A percentile compares a stretch with the other conserved stretches of the same genome.
phyloP scores from a whole-genome alignment of 371 early-diverging fungal species.

The Mucor saturninus region DNA sequence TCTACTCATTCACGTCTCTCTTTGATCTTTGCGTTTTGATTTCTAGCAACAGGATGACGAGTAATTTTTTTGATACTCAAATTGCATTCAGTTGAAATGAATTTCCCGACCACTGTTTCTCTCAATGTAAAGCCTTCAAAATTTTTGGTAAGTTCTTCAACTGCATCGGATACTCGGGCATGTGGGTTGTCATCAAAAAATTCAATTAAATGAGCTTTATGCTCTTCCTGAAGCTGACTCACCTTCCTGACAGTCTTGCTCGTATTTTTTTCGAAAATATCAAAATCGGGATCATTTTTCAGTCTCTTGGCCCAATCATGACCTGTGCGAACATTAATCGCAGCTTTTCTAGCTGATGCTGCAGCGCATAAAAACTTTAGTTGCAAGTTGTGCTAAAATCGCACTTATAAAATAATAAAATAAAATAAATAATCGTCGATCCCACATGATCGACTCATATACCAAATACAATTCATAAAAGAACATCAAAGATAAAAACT shows the following conservation, averaged over 20 bases:
- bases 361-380: conserved; percentile 18
- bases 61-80: conserved; percentile 5
- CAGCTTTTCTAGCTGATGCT: conserved; percentile 4
- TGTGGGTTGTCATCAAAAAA: background rate
- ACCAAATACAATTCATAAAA: too few relatives aligned
- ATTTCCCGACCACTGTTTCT: conserved; percentile 1
- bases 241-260: conserved; percentile 6
- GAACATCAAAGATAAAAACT: too few relatives aligned
- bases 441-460: too few relatives aligned
- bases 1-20: too few relatives aligned
- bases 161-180: conserved; percentile 9
- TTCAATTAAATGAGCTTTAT: conserved; percentile 13
- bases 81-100: conserved; percentile 15
- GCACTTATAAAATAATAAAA: too few relatives aligned
- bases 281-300: conserved; percentile 13
- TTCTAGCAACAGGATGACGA: too few relatives aligned
- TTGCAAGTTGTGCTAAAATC: too few relatives aligned
- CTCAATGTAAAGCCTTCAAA: conserved; percentile 17
- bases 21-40: too few relatives aligned
- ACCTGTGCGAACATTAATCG: conserved; percentile 7
- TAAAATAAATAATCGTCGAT: too few relatives aligned
- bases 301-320: conserved; percentile 21
- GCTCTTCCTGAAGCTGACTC: conserved; percentile 15
- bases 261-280: background rate
- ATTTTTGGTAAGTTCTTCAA: conserved; percentile 2